Conservation (phyloP, 78 protist genomes). For the Speleostelium caveatum region DNA sequence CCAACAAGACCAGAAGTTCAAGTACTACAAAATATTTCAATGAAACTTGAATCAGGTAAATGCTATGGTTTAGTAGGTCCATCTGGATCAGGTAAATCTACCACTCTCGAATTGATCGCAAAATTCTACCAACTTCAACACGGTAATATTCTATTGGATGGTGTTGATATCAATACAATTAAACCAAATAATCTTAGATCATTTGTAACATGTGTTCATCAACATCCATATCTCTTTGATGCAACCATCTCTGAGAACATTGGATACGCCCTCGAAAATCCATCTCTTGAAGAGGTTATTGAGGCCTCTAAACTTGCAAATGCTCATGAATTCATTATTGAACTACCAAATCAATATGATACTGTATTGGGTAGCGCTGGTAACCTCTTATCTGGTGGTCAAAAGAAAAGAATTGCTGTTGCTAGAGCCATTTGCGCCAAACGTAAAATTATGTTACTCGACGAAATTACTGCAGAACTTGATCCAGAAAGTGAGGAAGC, state of each 20-base stretch:
- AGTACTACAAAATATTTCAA: slow-evolving; percentile 79
- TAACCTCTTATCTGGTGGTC: slow-evolving; percentile 92
- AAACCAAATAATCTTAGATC: slow-evolving; percentile 68
- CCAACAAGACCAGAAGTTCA: slow-evolving; percentile 77
- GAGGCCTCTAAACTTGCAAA: slow-evolving; percentile 90
- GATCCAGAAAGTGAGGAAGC: slow-evolving; percentile 93
- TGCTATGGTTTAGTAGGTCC: slow-evolving; percentile 92
- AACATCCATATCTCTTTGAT: slow-evolving; percentile 89
- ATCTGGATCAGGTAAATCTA: slow-evolving; percentile 93
- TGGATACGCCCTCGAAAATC: slow-evolving; percentile 61
- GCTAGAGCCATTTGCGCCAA: slow-evolving; percentile 92
- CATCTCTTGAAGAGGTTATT: slow-evolving; percentile 45
- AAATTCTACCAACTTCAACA: slow-evolving; percentile 74
- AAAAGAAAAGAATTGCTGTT: slow-evolving; percentile 95
- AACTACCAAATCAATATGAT: slow-evolving; percentile 84
- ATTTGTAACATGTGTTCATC: slow-evolving; percentile 84
- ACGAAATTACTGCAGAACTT: slow-evolving; percentile 95
- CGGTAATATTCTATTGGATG: slow-evolving; percentile 82
- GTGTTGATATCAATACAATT: slow-evolving; percentile 54
- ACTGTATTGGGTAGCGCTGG: slow-evolving; percentile 91
- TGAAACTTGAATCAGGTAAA: slow-evolving; percentile 81
- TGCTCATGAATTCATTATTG: slow-evolving; percentile 92
- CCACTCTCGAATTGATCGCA: slow-evolving; percentile 73
- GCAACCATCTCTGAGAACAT: slow-evolving; percentile 75
- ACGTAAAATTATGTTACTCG: slow-evolving; percentile 91